Evolutionary conservation across 73 alveolate species (phyloP).

Genomic region (Stentor roeselii): DNA sequence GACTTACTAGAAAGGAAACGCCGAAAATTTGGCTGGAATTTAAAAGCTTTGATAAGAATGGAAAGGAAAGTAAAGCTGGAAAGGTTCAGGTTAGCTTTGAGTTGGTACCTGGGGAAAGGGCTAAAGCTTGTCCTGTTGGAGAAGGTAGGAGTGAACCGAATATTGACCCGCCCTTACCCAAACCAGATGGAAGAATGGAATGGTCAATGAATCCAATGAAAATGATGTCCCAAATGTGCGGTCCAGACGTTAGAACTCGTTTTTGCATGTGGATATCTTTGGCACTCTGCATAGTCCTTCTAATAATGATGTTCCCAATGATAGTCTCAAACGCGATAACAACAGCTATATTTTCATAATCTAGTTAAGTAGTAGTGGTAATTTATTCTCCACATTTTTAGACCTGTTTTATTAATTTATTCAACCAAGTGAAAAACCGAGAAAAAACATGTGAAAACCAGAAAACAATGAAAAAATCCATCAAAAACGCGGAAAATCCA

Average conservation of each 20-base stretch:
- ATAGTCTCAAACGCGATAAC: conserved; percentile 17
- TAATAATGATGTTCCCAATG: conserved; percentile 27
- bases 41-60: background rate
- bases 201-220: conserved; percentile 92
- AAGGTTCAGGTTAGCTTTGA: conserved; percentile 80
- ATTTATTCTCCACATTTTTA: no score
- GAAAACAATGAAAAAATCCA: no score
- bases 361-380: background rate
- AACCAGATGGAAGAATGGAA: conserved; percentile 94
- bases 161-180: conserved; percentile 93
- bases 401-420: background rate
- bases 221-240: conserved; percentile 49
- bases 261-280: background rate
- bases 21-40: conserved; percentile 26
- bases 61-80: conserved; percentile 50
- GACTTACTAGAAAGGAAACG: background rate
- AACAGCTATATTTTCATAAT: background rate
- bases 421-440: background rate
- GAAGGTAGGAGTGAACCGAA: conserved; percentile 97
- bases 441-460: no score
- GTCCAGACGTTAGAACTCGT: conserved; percentile 18
- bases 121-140: conserved; percentile 79
- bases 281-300: conserved; percentile 16
- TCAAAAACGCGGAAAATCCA: no score
- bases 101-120: conserved; percentile 76